phyloP scores from a whole-genome alignment of 805 yeast species.

The Ogataea sp. region DNA sequence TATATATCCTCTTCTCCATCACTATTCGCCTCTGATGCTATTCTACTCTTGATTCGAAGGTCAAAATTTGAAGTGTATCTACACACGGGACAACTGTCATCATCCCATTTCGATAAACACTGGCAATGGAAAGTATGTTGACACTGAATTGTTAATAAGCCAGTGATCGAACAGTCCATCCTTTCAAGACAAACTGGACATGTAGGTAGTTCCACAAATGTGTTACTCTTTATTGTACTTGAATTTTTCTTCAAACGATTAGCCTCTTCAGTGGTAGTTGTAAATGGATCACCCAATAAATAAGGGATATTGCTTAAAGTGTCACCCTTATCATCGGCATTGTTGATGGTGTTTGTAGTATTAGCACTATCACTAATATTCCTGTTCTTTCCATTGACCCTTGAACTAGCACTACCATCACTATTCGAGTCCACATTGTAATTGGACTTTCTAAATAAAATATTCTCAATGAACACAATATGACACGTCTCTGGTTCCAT shows the following conservation, averaged over 20 bases:
- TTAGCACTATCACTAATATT: too few species aligned
- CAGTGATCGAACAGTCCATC: constrained; percentile 75
- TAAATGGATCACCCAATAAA: constrained; percentile 66
- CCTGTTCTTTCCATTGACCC: constrained; percentile 7
- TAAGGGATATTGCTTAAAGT: constrained; percentile 45
- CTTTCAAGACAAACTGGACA: constrained; percentile 91
- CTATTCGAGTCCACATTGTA: too few species aligned
- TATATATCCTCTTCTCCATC: neutral
- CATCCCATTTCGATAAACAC: constrained; percentile 83
- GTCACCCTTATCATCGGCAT: constrained; percentile 12
- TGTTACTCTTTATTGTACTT: constrained; percentile 5
- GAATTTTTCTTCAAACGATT: neutral
- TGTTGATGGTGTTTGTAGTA: too few species aligned
- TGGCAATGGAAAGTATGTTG: constrained; percentile 91
- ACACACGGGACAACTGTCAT: constrained; percentile 87
- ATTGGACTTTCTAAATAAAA: constrained; percentile 36
- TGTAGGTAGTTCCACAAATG: constrained; percentile 61
- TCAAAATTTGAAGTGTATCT: constrained; percentile 51
- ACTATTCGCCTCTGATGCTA: neutral
- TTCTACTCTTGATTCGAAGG: constrained; percentile 4
- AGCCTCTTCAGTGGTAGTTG: constrained; percentile 20
- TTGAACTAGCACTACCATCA: too few species aligned
- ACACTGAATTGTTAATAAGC: constrained; percentile 80
- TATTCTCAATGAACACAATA: constrained; percentile 59
- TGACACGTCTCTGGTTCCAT: constrained; percentile 88